Conservation (phyloP, 306 rosid species). For the Rosa chinensis region DNA sequence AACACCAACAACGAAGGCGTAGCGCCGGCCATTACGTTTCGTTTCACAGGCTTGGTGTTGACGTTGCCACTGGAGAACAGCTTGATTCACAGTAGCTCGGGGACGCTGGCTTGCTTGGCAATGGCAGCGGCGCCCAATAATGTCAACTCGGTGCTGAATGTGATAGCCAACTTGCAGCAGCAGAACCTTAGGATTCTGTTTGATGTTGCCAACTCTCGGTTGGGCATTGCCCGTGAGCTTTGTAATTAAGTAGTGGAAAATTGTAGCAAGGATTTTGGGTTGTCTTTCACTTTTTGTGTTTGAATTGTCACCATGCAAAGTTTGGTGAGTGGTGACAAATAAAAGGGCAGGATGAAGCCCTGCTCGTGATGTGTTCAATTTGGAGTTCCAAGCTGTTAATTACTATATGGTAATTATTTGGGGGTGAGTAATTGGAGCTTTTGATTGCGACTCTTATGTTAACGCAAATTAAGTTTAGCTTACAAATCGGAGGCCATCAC, state of each 20-base stretch:
- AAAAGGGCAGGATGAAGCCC: background rate
- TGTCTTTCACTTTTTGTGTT: background rate
- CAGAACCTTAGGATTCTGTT: slow-evolving; percentile 87
- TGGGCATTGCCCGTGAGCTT: slow-evolving; percentile 88
- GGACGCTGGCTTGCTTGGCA: slow-evolving; percentile 77
- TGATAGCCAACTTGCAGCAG: slow-evolving; percentile 89
- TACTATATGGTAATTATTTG: background rate
- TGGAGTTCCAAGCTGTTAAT: background rate
- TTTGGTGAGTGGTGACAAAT: background rate
- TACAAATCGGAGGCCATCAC: background rate
- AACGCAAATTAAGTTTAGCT: background rate
- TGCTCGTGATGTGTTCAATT: background rate
- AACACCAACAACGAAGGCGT: slow-evolving; percentile 40
- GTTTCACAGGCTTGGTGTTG: slow-evolving; percentile 60
- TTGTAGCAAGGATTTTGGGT: background rate
- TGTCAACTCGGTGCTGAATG: slow-evolving; percentile 83
- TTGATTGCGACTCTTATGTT: background rate
- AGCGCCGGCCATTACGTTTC: slow-evolving; percentile 58
- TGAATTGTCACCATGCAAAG: slow-evolving; percentile 4
- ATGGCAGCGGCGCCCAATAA: slow-evolving; percentile 85
- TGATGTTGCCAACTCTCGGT: slow-evolving; percentile 62
- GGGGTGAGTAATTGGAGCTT: background rate
- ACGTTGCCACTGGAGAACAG: slow-evolving; percentile 69
- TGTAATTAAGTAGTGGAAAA: slow-evolving; percentile 50
- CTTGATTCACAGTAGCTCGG: slow-evolving; percentile 84